phyloP scores from a whole-genome alignment of 2,329 filamentous ascomycete genomes.

The Fusarium clavum region DNA sequence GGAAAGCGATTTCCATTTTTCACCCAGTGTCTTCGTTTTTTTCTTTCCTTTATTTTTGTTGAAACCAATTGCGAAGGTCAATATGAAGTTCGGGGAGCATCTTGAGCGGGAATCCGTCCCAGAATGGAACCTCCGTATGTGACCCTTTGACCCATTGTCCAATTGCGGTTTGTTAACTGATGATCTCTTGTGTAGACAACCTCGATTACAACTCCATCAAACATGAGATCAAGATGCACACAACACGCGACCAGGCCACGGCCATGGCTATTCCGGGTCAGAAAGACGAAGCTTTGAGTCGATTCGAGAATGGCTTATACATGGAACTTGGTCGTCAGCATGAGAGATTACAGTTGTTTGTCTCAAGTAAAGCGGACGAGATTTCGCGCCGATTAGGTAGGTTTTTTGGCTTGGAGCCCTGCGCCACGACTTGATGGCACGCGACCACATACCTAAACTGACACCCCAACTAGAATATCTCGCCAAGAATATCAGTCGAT shows the following conservation, averaged over 20 bases:
- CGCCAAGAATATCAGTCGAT: constrained; percentile 59
- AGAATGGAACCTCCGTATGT: constrained; percentile 81
- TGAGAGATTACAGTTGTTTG: constrained; percentile 81
- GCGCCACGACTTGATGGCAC: constrained; percentile 26
- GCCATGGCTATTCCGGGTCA: constrained; percentile 82
- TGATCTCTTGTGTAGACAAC: constrained; percentile 69
- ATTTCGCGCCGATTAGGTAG: constrained; percentile 76
- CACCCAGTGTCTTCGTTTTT: neutral
- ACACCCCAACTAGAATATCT: constrained; percentile 58
- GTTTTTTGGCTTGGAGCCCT: constrained; percentile 39
- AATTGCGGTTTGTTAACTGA: constrained; percentile 9
- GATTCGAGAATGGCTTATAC: constrained; percentile 79
- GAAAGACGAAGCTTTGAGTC: constrained; percentile 66
- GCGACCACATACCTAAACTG: constrained; percentile 40
- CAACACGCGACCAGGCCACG: constrained; percentile 74
- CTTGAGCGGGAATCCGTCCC: constrained; percentile 81
- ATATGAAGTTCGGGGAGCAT: constrained; percentile 61
- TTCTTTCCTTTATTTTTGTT: neutral
- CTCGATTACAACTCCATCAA: constrained; percentile 92
- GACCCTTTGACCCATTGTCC: constrained; percentile 11
- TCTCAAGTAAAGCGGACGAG: constrained; percentile 83
- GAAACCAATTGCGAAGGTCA: neutral
- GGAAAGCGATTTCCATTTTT: constrained; percentile 5
- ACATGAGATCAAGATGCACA: constrained; percentile 84
- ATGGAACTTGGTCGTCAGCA: constrained; percentile 78